Base-by-base conservation (phyloP, 2,329 filamentous ascomycete genomes). In the Neodidymelliopsis sp. region DNA sequence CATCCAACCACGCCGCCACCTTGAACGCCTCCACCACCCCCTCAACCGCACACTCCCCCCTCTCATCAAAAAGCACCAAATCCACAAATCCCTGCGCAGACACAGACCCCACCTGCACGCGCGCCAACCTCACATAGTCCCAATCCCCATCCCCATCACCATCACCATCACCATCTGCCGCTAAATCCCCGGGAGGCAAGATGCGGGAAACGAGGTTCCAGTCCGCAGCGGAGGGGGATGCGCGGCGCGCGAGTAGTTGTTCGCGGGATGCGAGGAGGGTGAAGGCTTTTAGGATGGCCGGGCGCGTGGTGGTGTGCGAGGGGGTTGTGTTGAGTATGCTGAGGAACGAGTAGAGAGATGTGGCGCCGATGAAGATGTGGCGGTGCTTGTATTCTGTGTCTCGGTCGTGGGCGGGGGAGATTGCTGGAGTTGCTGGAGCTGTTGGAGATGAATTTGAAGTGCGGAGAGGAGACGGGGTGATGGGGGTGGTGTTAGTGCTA, bases 361-460 rank as follows among this genome's bases (percentile, higher is more conserved):
- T 64, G 2, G 67, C 67, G 24, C 67, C 67, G 33, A 70, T 57
- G 37, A 69, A 70, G 7, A 61, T 69, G 53, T 70, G 66, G 22
- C 66, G 66, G 43, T 69, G 61, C 31, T 69, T 64, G 57, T 70
- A 69, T 38, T 68, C 62, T 2, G 68, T 54, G 13, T 69, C 66
- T 6, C 56, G 56, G 40, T 67, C 65, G 33, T 59, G 56, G 2
- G 42, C 37, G 28, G 50, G 10, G 48, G 43, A 11, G 50, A 41
- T n/a, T 48, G 44, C 18, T 1, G 16, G 24, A n/a, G 29, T 22
- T 12, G 23, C 24, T 15, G 23, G 37, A 19, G 41, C 22, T 24
- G 35, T 30, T 12, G 12, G 5, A 13, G 13, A 22, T 46, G 37
- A 20, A 48, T 47, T 25, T 50, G 50, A 10, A 30, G 19, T 40